These are phyloP conservation scores for Cucumis sativus DNA, from an alignment of 306 rosid genomes.

Conservation along the genomic window Cucumber_9930_V3 NC_026655.2:1620001-1620500, in stretches of 20 bases:
- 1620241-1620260: not conserved
- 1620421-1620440: not conserved
- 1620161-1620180: constrained; percentile 83
- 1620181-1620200: constrained; percentile 56
- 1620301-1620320: not conserved
- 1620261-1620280: not conserved
- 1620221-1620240: not conserved
- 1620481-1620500: not conserved
- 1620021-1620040: not conserved
- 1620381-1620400: not conserved
- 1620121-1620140: constrained; percentile 89
- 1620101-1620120: constrained; percentile 98
- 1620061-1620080: not conserved
- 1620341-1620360: not conserved
- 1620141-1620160: constrained; percentile 90
- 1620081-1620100: constrained; percentile 95
- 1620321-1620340: not conserved
- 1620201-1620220: constrained; percentile 1
- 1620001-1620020: not conserved
- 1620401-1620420: not conserved
- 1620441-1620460: not conserved
- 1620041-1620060: not conserved
- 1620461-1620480: not conserved
- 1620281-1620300: not conserved
- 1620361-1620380: not conserved